phyloP scores from a whole-genome alignment of 257 asterid genomes.

The Capsicum baccatum region DNA sequence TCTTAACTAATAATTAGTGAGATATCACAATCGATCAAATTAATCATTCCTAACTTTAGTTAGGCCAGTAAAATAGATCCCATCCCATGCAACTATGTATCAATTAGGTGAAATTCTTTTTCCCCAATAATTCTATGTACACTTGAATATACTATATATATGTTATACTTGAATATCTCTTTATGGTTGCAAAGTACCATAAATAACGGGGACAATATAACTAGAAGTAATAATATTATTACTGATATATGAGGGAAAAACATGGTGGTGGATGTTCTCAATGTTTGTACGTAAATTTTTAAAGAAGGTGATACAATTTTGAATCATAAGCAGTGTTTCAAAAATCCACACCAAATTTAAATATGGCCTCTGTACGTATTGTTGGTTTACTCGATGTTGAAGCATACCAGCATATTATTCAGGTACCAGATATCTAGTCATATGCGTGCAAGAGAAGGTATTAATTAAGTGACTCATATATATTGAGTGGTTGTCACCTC shows the following conservation, averaged over 20 bases:
- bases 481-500: too few species aligned
- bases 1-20: conserved; percentile 20
- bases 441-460: too few species aligned
- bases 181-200: background rate
- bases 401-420: background rate
- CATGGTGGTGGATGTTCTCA: background rate
- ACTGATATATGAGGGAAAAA: background rate
- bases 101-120: conserved; percentile 9
- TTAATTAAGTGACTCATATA: too few species aligned
- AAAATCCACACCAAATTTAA: too few species aligned
- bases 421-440: background rate
- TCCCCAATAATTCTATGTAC: background rate
- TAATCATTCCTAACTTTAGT: background rate
- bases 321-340: too few species aligned
- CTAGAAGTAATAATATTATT: too few species aligned
- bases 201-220: background rate
- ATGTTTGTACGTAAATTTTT: too few species aligned
- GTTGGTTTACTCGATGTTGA: background rate
- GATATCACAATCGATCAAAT: background rate
- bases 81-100: background rate
- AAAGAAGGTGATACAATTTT: too few species aligned
- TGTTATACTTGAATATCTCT: background rate
- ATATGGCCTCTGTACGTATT: background rate
- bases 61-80: background rate
- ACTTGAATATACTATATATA: background rate